Base-by-base conservation (phyloP, 2,329 filamentous ascomycete genomes). In the Colletotrichum brevisporum region DNA sequence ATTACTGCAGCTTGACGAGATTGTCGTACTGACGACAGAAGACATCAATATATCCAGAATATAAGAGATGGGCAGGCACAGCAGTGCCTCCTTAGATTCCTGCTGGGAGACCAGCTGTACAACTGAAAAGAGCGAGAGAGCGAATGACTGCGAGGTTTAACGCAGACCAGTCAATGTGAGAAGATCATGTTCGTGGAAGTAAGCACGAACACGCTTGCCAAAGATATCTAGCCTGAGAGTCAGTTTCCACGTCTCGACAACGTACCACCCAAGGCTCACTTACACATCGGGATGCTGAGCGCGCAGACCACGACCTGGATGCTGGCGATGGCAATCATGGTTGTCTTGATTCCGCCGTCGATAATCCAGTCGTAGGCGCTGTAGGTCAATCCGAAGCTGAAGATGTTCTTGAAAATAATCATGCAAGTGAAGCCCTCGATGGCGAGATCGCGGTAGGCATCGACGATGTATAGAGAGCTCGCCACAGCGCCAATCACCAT, bases 381-480 rank as follows among this genome's bases (percentile, higher is more conserved):
- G 78, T 91, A 97, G 0, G 95, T 97, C 64, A 98, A 83, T 6
- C 90, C 89, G 75, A 97, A 98, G 71, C 91, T 93, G 82, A 98
- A 97, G 71, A 98, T 88, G 80, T 98, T 97, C 82, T 98, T 98
- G 85, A 98, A 97, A 62, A 97, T 91, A 72, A 97, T 88, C 78
- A 96, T 88, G 80, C 94, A 93, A 0, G 94, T 97, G 78, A 97
- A 97, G 6, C 91, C 93, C 80, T 98, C 95, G 55, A 97, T 89
- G 1, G 93, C 90, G 65, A 97, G 89, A 71, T 95, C 91, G 8
- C 94, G 91, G 80, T 98, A 95, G 0, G 95, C 95, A 81, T 98
- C 95, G 8, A 97, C 93, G 76, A 98, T 92, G 77, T 98, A 98
- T 26, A 97, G 83, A 1, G 93, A 93, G 70, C 90, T 92, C 2